phyloP scores from a whole-genome alignment of 768 basidiomycete genomes.

The Rhodotorula graminis region DNA sequence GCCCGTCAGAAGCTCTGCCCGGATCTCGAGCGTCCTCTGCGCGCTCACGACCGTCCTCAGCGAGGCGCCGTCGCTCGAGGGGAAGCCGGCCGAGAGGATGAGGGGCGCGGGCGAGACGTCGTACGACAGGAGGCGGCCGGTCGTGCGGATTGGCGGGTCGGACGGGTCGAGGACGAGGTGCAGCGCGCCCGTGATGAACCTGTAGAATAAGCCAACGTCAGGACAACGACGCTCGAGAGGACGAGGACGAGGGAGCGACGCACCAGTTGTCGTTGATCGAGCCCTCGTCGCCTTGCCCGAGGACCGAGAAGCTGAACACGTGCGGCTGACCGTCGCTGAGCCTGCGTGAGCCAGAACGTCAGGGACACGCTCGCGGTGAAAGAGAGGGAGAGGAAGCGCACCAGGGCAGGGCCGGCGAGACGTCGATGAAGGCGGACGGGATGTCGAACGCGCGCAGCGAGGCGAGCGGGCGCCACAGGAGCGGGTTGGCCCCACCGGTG shows the following conservation, averaged over 20 bases:
- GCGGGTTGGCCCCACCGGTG: constrained; percentile 23
- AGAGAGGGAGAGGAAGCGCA: background rate
- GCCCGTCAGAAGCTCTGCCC: background rate
- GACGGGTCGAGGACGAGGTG: constrained; percentile 15
- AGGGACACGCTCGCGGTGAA: too few species aligned
- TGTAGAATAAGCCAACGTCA: too few species aligned
- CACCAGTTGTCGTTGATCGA: constrained; percentile 14
- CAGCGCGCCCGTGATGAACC: constrained; percentile 17
- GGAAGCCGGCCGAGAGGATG: background rate
- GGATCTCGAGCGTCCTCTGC: background rate
- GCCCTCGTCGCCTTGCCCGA: constrained; percentile 2
- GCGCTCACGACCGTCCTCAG: background rate
- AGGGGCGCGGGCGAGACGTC: background rate
- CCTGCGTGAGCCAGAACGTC: too few species aligned
- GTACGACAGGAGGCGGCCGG: background rate
- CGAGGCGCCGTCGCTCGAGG: background rate
- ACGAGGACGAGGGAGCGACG: too few species aligned
- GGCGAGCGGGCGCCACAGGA: constrained; percentile 22
- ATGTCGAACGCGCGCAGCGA: constrained; percentile 20
- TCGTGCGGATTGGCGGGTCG: constrained; percentile 8
- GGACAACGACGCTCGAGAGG: too few species aligned
- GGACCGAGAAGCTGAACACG: background rate
- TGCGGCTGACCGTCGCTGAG: constrained; percentile 1
- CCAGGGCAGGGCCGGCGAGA: constrained; percentile 7
- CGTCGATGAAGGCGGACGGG: constrained; percentile 6